phyloP scores from a whole-genome alignment of 1,284 basidiomycete genomes.

The Calocybe gambosa region DNA sequence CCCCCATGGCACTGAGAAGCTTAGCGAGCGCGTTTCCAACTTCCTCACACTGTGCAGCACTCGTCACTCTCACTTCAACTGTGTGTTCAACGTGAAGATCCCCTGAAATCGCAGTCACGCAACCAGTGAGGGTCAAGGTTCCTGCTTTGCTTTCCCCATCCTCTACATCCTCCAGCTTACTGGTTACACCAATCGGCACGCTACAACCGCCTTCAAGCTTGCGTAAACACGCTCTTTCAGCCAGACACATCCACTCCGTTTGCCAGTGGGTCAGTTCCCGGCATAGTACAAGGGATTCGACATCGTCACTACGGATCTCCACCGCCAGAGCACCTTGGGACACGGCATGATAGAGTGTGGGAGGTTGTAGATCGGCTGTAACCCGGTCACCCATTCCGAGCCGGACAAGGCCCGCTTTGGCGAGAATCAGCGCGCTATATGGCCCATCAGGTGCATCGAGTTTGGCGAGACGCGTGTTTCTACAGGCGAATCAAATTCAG shows the following conservation, averaged over 20 bases:
- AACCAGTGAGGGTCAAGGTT: conserved; percentile 63
- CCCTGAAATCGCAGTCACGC: conserved; percentile 78
- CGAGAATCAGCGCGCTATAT: conserved; percentile 89
- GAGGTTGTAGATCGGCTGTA: conserved; percentile 70
- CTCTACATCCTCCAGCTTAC: conserved; percentile 36
- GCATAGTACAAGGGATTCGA: conserved; percentile 56
- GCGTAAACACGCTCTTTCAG: conserved; percentile 83
- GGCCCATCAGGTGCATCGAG: conserved; percentile 83
- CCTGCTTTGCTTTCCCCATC: conserved; percentile 22
- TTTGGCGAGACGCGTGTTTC: conserved; percentile 87
- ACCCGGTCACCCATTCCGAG: conserved; percentile 75
- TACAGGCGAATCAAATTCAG: conserved; percentile 24
- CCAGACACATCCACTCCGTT: conserved; percentile 71
- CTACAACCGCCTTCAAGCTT: conserved; percentile 95
- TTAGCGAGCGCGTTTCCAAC: conserved; percentile 65
- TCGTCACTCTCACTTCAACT: conserved; percentile 47
- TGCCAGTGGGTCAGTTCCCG: conserved; percentile 65
- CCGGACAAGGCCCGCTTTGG: conserved; percentile 90
- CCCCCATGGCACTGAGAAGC: conserved; percentile 63
- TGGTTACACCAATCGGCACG: conserved; percentile 90
- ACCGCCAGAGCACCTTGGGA: conserved; percentile 91
- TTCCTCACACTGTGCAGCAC: conserved; percentile 56
- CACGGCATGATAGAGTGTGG: conserved; percentile 83
- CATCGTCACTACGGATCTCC: conserved; percentile 78
- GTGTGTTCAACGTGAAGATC: conserved; percentile 63